Evolutionary conservation across 2,329 filamentous ascomycete species (phyloP).

Genomic region (Fulvia fulva): DNA sequence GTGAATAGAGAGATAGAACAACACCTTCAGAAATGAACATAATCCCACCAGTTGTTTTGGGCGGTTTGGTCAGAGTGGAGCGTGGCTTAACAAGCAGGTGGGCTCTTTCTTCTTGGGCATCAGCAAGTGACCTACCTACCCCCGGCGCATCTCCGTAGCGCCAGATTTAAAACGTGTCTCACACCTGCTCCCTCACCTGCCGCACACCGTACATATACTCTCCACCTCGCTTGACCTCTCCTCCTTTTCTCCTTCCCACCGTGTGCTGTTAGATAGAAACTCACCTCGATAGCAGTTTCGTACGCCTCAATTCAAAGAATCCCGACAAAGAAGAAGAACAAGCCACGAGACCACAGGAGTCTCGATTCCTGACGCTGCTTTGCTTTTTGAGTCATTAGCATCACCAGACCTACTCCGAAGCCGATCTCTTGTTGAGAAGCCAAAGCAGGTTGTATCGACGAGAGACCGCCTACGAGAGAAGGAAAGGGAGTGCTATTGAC

Average conservation of each 20-base stretch:
- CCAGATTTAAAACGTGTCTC: background rate
- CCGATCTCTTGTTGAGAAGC: slow-evolving; percentile 24
- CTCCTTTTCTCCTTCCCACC: slow-evolving; percentile 10
- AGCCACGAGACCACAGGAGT: slow-evolving; percentile 5
- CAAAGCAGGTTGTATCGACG: slow-evolving; percentile 25
- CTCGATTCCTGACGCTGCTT: background rate
- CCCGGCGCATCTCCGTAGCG: background rate
- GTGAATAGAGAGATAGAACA: too few species aligned
- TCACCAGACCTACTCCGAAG: slow-evolving; percentile 5
- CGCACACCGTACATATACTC: slow-evolving; percentile 13
- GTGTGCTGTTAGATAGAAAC: slow-evolving; percentile 21
- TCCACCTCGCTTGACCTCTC: slow-evolving; percentile 7
- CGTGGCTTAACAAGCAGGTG: too few species aligned
- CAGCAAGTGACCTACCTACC: background rate
- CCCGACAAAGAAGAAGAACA: slow-evolving; percentile 9
- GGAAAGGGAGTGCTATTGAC: slow-evolving; percentile 12
- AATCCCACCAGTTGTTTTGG: too few species aligned
- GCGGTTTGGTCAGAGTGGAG: too few species aligned
- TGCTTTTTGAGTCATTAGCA: slow-evolving; percentile 9
- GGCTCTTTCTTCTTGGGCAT: background rate
- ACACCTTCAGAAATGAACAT: too few species aligned
- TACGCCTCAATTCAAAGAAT: slow-evolving; percentile 21
- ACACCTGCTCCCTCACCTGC: slow-evolving; percentile 13
- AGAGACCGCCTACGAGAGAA: slow-evolving; percentile 14
- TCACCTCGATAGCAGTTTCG: slow-evolving; percentile 20